phyloP scores from a whole-genome alignment of 192 early-diverging fungal species.

The Lobosporangium transversale region DNA sequence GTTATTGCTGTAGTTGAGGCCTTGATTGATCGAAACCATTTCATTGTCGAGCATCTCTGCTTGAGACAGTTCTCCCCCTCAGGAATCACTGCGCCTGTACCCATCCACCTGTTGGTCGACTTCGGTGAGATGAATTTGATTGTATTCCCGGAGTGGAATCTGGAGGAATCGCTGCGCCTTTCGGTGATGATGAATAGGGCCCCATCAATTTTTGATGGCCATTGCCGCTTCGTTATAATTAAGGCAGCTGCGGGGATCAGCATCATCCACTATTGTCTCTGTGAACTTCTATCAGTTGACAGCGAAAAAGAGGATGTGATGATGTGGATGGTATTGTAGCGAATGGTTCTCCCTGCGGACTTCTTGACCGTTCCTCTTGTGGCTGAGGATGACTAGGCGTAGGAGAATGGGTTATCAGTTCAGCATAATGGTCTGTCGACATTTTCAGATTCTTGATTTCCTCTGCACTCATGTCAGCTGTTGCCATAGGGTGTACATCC shows the following conservation, averaged over 20 bases:
- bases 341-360: too few relatives aligned
- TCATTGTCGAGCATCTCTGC: constrained; percentile 15
- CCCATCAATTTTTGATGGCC: too few relatives aligned
- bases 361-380: background rate
- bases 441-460: background rate
- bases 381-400: constrained; percentile 13
- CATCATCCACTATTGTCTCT: too few relatives aligned
- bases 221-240: background rate
- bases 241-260: background rate
- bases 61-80: constrained; percentile 16
- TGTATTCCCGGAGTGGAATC: constrained; percentile 36
- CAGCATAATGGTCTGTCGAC: constrained; percentile 19
- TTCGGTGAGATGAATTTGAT: constrained; percentile 16
- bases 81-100: too few relatives aligned
- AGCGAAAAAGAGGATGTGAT: too few relatives aligned
- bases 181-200: constrained; percentile 2
- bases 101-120: too few relatives aligned
- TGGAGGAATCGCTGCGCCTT: constrained; percentile 14
- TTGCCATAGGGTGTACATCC: constrained; percentile 26
- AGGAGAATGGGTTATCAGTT: constrained; percentile 27
- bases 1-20: constrained; percentile 7
- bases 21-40: constrained; percentile 15
- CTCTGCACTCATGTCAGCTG: background rate
- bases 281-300: too few relatives aligned
- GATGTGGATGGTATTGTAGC: too few relatives aligned